A percentile compares a stretch with the other conserved stretches of the same genome.
These are phyloP conservation scores for Fusarium sterilihyphosum DNA, from an alignment of 2,329 filamentous ascomycete species.

Conservation along the genomic window DNA sequence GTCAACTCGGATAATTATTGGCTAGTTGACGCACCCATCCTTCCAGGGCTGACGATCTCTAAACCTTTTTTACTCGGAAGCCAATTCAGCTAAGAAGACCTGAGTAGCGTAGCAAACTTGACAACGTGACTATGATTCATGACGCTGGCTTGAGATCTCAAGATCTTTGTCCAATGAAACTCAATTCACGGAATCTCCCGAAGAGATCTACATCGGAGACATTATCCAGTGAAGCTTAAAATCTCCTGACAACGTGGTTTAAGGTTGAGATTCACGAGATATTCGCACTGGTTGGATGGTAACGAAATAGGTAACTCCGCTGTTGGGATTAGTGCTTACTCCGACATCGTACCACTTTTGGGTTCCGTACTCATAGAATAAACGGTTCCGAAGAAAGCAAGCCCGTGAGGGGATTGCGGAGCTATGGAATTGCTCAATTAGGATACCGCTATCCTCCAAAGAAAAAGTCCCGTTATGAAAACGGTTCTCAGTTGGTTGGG, in stretches of 20 bases:
- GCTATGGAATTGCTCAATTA: neutral
- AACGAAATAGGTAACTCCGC: neutral
- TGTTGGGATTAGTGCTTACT: neutral
- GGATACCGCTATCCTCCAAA: neutral
- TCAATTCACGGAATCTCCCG: neutral
- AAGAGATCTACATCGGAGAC: neutral
- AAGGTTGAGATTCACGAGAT: neutral
- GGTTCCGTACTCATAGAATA: neutral
- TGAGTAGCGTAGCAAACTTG: neutral
- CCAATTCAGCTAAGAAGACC: neutral
- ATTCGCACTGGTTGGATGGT: neutral
- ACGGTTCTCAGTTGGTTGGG: neutral
- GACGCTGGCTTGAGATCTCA: neutral
- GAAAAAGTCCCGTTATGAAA: neutral
- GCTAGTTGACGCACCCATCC: neutral
- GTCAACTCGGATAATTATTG: neutral
- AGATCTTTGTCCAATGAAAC: neutral
- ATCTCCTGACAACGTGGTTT: neutral
- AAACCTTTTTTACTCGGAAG: neutral
- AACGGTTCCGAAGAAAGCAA: neutral
- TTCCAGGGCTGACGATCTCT: neutral
- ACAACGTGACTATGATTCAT: constrained; percentile 7
- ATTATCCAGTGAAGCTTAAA: neutral
- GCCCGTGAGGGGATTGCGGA: neutral
- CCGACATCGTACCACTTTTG: neutral